Conservation (phyloP, 441 rosid species). For the Pelargonium citronellum region DNA sequence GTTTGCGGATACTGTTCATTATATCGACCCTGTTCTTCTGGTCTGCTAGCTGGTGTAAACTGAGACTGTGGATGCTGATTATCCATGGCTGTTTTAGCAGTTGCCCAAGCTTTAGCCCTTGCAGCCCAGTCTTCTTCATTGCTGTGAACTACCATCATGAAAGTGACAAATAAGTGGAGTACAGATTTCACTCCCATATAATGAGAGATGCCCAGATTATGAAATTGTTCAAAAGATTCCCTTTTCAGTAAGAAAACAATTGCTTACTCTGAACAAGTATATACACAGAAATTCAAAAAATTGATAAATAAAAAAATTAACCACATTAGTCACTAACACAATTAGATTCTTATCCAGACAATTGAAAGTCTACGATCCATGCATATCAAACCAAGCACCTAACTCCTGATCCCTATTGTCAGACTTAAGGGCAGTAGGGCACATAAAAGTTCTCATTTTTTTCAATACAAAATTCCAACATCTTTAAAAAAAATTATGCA, state of each 20-base stretch:
- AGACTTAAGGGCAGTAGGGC: too few species aligned
- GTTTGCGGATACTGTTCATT: constrained; percentile 46
- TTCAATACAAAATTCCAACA: not conserved
- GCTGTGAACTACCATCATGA: constrained; percentile 40
- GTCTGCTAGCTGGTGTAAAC: constrained; percentile 35
- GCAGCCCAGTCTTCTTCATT: constrained; percentile 88
- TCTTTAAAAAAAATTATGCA: not conserved
- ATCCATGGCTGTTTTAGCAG: constrained; percentile 49
- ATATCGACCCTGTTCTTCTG: constrained; percentile 43
- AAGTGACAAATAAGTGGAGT: not conserved
- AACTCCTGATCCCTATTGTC: not conserved
- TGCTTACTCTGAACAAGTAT: not conserved
- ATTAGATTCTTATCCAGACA: too few species aligned
- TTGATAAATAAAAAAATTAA: too few species aligned
- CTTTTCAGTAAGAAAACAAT: too few species aligned
- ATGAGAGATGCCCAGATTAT: not conserved
- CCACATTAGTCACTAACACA: too few species aligned
- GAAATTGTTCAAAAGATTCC: not conserved
- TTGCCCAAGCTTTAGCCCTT: constrained; percentile 90
- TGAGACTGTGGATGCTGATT: constrained; percentile 52
- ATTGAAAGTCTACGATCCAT: too few species aligned
- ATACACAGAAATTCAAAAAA: not conserved
- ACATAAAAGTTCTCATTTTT: too few species aligned
- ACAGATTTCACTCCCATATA: not conserved
- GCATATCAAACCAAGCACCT: not conserved